Evolutionary conservation across 305 asterid species (phyloP), one percentile per base, ranked within the genome.

Genomic region (Rubia peregrina): DNA sequence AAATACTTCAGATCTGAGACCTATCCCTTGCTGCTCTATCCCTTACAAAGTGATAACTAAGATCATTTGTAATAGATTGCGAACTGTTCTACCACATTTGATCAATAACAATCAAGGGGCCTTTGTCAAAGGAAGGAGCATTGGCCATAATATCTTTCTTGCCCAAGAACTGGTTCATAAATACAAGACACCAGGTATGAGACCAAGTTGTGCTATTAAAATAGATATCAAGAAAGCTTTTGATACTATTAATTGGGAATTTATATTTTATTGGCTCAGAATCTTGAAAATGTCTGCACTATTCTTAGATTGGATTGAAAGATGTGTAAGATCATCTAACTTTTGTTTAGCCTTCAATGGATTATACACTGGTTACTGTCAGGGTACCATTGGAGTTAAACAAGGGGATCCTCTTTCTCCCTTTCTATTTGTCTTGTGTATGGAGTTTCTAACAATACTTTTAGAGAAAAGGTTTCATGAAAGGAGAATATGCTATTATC

Each of bases 321-420:
- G 9, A 4, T 46, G 53, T 12, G 17, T 46, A 0, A 46, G 14
- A 13, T 46, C 53, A 0, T 46, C 6, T 3, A 33, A 2, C 17
- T 46, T 46, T 46, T 46, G 17, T 4, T 11, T 46, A 14, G 13
- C 53, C 0, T 0, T 46, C 0, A 12, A 12, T 46, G 53, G 53
- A 0, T 2, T 6, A 1, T 11, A 11, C 0, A 46, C 53, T 10
- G 5, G 1, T 0, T 1, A 14, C 0, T 46, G 12, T 3, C 5
- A 10, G 0, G 53, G 53, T 0, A 46, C 5, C 3, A 13, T 5
- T 2, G 53, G n/a, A 13, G 53, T 46, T 0, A 12, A 5, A 4
- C 17, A 12, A 11, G 17, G 53, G 16, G 53, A 46, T 0, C 53
- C 53, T 1, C 51, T 44, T 1, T 16, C 0, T n/a, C 4, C 38